Evolutionary conservation across 2,329 filamentous ascomycete species (phyloP).

Genomic region (Orbilia brochopaga): DNA sequence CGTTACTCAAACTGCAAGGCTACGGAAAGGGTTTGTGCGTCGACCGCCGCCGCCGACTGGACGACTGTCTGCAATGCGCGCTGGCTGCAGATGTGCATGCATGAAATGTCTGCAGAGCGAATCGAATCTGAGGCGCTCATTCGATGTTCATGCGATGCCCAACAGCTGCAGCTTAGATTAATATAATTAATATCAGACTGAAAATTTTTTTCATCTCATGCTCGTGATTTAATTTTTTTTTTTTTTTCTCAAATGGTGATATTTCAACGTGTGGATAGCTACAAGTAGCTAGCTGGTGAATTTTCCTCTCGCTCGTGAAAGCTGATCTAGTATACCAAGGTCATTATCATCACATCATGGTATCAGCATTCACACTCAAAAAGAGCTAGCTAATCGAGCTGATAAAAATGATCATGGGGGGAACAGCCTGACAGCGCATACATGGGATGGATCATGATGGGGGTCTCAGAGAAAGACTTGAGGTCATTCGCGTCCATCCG

Average conservation of each 20-base stretch:
- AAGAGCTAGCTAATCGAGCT: conserved; percentile 1
- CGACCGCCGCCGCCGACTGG: conserved; percentile 7
- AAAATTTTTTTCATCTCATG: conserved; percentile 6
- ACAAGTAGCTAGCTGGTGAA: too few relatives aligned
- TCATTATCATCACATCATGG: neutral
- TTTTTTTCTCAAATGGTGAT: neutral
- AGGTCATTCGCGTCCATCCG: conserved; percentile 41
- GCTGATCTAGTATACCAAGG: neutral
- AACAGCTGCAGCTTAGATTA: conserved; percentile 4
- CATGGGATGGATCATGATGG: neutral
- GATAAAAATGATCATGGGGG: conserved; percentile 7
- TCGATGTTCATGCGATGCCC: conserved; percentile 50
- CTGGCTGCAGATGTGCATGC: conserved; percentile 28
- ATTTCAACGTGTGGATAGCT: neutral
- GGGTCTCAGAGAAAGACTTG: neutral
- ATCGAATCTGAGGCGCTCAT: conserved; percentile 22
- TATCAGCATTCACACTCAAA: neutral
- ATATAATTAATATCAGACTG: conserved; percentile 6
- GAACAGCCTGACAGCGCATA: conserved; percentile 17
- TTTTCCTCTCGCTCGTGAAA: too few relatives aligned
- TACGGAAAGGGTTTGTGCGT: conserved; percentile 25
- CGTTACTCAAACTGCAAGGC: conserved; percentile 20
- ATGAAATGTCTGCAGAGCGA: conserved; percentile 34
- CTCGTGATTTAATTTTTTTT: neutral
- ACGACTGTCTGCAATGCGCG: neutral